Conservation (phyloP, 176 grass and related monocot species). For the Carex myosuroides region DNA sequence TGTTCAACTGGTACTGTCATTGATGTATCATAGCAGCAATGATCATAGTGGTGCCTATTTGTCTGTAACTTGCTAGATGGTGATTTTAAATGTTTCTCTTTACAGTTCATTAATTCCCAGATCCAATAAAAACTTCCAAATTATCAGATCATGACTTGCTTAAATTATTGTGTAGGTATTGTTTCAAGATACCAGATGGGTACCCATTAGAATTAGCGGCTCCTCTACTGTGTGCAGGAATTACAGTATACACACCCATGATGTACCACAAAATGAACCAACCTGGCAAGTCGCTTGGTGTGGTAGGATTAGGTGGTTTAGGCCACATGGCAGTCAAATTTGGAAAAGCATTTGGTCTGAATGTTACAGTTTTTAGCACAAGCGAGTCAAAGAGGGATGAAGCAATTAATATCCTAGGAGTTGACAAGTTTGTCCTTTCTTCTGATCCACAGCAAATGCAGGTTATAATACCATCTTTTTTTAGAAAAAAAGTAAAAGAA, state of each 20-base stretch:
- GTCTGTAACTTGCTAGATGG: background rate
- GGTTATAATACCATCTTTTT: constrained; percentile 27
- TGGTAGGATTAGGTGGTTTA: constrained; percentile 65
- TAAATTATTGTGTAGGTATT: constrained; percentile 37
- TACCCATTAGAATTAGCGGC: constrained; percentile 59
- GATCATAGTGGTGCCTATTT: background rate
- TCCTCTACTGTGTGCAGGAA: constrained; percentile 70
- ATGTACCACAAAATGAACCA: constrained; percentile 77
- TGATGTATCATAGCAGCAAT: background rate
- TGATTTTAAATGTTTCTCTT: background rate
- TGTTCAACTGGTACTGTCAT: background rate
- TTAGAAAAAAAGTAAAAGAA: background rate
- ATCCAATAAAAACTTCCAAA: background rate
- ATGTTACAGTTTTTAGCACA: constrained; percentile 65
- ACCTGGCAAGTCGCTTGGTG: constrained; percentile 61
- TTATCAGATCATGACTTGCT: background rate
- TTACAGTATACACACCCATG: constrained; percentile 75
- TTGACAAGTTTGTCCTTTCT: constrained; percentile 71
- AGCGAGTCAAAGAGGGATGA: constrained; percentile 73
- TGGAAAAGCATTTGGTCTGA: constrained; percentile 68
- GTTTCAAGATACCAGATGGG: constrained; percentile 67
- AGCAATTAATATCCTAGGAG: constrained; percentile 50
- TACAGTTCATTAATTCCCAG: background rate
- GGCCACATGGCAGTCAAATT: constrained; percentile 82
- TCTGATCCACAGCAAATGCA: constrained; percentile 60